phyloP scores from a whole-genome alignment of 257 asterid species.

The Solanum medicagineum region DNA sequence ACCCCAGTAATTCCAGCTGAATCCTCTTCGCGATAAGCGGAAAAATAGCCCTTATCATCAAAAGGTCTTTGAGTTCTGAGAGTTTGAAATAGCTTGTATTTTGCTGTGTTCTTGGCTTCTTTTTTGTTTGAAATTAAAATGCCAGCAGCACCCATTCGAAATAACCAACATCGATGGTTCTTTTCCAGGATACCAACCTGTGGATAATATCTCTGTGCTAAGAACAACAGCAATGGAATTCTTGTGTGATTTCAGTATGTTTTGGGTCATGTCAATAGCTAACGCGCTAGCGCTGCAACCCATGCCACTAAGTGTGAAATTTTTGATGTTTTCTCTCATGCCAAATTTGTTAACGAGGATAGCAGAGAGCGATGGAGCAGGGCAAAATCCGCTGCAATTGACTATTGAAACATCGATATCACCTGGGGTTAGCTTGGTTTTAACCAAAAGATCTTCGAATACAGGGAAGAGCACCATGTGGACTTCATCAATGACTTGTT shows the following conservation, averaged over 20 bases:
- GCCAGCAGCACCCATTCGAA: conserved; percentile 77
- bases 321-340: conserved; percentile 54
- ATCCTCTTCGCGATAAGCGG: conserved; percentile 74
- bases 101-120: conserved; percentile 22
- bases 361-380: conserved; percentile 61
- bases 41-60: conserved; percentile 46
- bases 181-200: conserved; percentile 86
- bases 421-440: conserved; percentile 19
- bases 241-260: conserved; percentile 29
- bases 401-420: conserved; percentile 63
- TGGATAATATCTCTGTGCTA: conserved; percentile 70
- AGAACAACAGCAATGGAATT: conserved; percentile 46
- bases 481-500: conserved; percentile 45
- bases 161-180: conserved; percentile 42
- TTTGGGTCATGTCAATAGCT: conserved; percentile 52
- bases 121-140: conserved; percentile 40
- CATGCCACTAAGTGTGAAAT: conserved; percentile 70
- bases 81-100: conserved; percentile 42
- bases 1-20: conserved; percentile 63
- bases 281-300: conserved; percentile 86
- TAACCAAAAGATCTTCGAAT: conserved; percentile 33
- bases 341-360: conserved; percentile 31
- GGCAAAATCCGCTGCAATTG: conserved; percentile 92
- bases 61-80: conserved; percentile 56
- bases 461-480: conserved; percentile 55